Base-by-base conservation (phyloP, 805 yeast species). In the Ogataea pignaliae region DNA sequence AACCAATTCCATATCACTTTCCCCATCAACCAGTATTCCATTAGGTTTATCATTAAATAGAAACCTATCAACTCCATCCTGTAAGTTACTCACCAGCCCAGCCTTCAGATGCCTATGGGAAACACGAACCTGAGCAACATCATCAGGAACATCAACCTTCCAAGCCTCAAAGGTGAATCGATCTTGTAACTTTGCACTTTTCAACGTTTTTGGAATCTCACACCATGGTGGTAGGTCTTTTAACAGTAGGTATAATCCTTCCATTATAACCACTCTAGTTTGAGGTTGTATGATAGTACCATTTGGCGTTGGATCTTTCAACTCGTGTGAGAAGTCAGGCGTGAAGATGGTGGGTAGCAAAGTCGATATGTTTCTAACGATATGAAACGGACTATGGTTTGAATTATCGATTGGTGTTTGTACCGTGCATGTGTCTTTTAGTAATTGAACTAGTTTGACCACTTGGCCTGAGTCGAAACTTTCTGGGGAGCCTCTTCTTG, bases 401-500 rank as follows among this genome's bases (percentile, higher is more conserved):
- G 18, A 29, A 16, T 32, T 11, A 30, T n/a, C n/a, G 11, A 14
- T 36, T 9, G 30, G 15, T 12, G 3, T 30, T 29, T 15, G 4
- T 33, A 18, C 30, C 47, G 46, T 33, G 39, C 61, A 53, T 0
- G 69, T 59, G 10, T 43, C 41, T 18, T 54, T 52, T 26, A 77
- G 52, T 10, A 60, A 47, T 39, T 50, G 52, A 15, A 61, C 65
- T 14, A 73, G 54, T 4, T 48, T 57, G 1, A 67, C 72, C 13
- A 75, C 68, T 37, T 68, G 71, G 11, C 64, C 57, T 6, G 85
- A 76, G 57, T 90, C 90, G 65, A 90, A 91, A 0, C 97, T 89
- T 53, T 72, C 78, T 2, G 96, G 95, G 0, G 96, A 84, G 0
- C 97, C 97, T 39, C 97, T 72, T 48, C 87, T 70, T 26, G 65